Base-by-base conservation (phyloP, 371 early-diverging fungal species). In the Syncephalastrum racemosum region DNA sequence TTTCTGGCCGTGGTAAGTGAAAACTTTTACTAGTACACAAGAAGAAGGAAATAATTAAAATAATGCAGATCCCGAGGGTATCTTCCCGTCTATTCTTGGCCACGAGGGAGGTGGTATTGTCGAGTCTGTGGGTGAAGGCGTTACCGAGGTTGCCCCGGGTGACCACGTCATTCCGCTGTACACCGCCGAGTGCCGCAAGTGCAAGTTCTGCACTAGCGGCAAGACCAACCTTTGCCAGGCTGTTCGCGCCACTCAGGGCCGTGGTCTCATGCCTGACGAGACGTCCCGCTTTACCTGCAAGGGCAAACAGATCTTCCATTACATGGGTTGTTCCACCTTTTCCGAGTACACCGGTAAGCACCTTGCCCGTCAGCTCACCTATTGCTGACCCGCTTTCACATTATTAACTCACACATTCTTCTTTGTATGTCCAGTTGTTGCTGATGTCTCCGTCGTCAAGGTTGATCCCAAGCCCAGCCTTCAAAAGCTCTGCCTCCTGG, bases 121-220 rank as follows among this genome's bases (percentile, higher is more conserved):
- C 44, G 98, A 97, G 72, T 93, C 93, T 27, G 88, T 98, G 14
- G 98, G 98, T 59, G 95, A 95, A 64, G 96, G 94, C 52, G 98
- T 98, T 12, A 95, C 96, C 25, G 86, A 86, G 19, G 90, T 98
- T 36, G 71, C 78, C 51, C 81, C 82, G 1, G 97, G 98, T 22
- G 98, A 98, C 68, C 95, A 95, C 60, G 98, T 97, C 54, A 88
- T 98, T 57, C 97, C 98, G 19, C 82, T 97, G 19, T 97, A 96
- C 77, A 94, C 90, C 7, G 91, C 92, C 36, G 92, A 96, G 76
- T 97, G 98, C 79, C 72, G 84, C 41, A 70, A 90, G 62, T 98
- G 98, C 89, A 95, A 95, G 74, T 95, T 96, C 80, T 98, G 98
- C 79, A 91, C 74, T 55, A 89, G 90, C 60, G 92, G 91, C 55